A percentile compares a stretch with the other conserved stretches of the same genome.
phyloP scores from a whole-genome alignment of 345 rosid genomes.

The Mangifera indica region DNA sequence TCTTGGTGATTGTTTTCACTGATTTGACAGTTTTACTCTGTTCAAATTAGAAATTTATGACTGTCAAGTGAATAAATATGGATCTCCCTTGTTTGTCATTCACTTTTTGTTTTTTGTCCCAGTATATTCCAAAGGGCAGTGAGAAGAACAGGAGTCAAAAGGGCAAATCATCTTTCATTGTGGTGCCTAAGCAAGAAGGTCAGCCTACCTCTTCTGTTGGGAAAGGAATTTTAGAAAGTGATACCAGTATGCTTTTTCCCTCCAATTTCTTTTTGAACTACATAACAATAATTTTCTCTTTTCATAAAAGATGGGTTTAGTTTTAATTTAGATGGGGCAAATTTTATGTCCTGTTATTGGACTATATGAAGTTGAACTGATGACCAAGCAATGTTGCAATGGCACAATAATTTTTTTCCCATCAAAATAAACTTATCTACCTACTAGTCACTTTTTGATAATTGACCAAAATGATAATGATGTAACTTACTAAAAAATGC shows the following conservation, averaged over 20 bases:
- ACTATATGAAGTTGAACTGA: neutral
- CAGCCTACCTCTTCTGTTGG: conserved; percentile 33
- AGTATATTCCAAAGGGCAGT: conserved; percentile 48
- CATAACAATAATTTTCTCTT: neutral
- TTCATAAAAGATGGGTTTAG: neutral
- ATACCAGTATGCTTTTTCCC: conserved; percentile 28
- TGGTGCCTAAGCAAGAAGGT: conserved; percentile 36
- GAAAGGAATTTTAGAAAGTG: conserved; percentile 35
- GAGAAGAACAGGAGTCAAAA: conserved; percentile 36
- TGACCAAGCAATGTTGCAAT: neutral
- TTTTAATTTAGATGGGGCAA: neutral
- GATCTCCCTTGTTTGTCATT: conserved; percentile 11
- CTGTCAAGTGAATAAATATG: neutral
- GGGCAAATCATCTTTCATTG: conserved; percentile 25
- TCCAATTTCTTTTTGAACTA: neutral
- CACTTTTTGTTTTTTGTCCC: conserved; percentile 14
- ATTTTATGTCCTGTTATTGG: neutral
- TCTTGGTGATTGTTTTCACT: neutral
- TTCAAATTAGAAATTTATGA: neutral
- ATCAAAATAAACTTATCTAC: neutral
- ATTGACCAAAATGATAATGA: too few species aligned
- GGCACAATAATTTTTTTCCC: neutral
- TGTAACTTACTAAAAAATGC: too few species aligned
- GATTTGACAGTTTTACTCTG: neutral
- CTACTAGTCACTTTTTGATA: neutral